These are phyloP conservation scores for Fusarium phyllophilum DNA, from an alignment of 2,329 filamentous ascomycete genomes.

Conservation along the genomic window DNA sequence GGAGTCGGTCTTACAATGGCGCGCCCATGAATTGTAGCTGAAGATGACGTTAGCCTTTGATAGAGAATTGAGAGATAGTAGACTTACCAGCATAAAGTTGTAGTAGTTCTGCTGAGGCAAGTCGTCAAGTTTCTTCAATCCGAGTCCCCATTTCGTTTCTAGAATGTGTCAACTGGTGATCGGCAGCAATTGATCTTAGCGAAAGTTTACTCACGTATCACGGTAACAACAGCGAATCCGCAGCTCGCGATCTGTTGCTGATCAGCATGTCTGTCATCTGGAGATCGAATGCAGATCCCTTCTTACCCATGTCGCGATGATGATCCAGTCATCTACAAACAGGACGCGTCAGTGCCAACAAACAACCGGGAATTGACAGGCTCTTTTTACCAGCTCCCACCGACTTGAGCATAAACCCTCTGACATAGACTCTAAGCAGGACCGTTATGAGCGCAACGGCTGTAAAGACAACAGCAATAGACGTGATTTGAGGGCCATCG, in stretches of 20 bases:
- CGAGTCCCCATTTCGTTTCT: constrained; percentile 58
- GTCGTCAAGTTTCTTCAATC: constrained; percentile 48
- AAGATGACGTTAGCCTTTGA: neutral
- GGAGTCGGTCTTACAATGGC: constrained; percentile 50
- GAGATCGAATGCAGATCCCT: neutral
- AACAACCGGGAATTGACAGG: neutral
- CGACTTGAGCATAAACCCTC: constrained; percentile 25
- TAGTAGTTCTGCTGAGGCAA: constrained; percentile 52
- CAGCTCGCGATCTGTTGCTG: constrained; percentile 43
- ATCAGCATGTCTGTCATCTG: constrained; percentile 2
- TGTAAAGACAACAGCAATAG: constrained; percentile 16
- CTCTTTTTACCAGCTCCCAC: constrained; percentile 22
- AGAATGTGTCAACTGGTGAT: neutral
- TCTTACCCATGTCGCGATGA: constrained; percentile 32
- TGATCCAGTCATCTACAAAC: constrained; percentile 31
- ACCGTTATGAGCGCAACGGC: constrained; percentile 8
- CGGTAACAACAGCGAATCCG: constrained; percentile 49
- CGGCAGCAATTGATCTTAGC: neutral
- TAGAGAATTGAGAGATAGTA: accelerated
- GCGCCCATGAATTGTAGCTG: constrained; percentile 54
- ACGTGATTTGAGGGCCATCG: constrained; percentile 23
- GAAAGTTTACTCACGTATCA: constrained; percentile 47
- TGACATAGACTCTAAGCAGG: constrained; percentile 17
- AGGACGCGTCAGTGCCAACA: neutral
- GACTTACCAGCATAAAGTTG: constrained; percentile 42